Percentiles rank a stretch among this genome's conserved stretches.
Evolutionary conservation across 805 yeast species (phyloP).

Genomic region (Lipomyces sp.): DNA sequence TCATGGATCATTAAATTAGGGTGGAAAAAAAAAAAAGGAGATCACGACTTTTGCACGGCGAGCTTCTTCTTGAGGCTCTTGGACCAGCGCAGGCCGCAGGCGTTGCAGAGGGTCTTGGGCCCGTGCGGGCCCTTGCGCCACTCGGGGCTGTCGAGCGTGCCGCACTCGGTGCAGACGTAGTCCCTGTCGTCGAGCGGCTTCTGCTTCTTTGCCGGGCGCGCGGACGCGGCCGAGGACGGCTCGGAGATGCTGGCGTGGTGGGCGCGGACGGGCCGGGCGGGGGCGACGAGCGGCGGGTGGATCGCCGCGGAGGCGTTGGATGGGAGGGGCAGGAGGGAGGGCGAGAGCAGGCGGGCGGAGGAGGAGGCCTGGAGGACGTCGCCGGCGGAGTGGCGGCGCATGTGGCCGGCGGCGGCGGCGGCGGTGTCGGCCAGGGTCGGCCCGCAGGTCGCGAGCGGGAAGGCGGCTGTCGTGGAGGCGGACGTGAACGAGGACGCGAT

Average conservation of each 20-base stretch:
- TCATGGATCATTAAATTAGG: too few relatives aligned
- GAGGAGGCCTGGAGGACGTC: not conserved
- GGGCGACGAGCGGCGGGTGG: too few relatives aligned
- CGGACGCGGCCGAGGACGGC: too few relatives aligned
- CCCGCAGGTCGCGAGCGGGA: not conserved
- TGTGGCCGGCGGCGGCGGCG: conserved; percentile 4
- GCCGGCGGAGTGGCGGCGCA: conserved; percentile 12
- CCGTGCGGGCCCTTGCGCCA: conserved; percentile 93
- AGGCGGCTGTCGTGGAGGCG: not conserved
- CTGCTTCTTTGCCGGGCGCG: conserved; percentile 9
- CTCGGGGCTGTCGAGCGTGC: conserved; percentile 74
- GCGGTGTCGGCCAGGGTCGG: conserved; percentile 8
- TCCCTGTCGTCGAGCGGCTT: conserved; percentile 18
- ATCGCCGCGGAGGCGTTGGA: too few relatives aligned
- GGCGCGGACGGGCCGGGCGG: too few relatives aligned
- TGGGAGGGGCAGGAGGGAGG: too few relatives aligned
- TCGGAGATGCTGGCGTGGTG: too few relatives aligned
- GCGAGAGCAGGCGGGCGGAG: too few relatives aligned
- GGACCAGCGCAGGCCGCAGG: conserved; percentile 72
- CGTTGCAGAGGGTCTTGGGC: conserved; percentile 78
- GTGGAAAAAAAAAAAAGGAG: too few relatives aligned
- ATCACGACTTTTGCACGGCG: conserved; percentile 8
- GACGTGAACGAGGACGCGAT: not conserved
- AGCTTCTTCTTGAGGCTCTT: conserved; percentile 36
- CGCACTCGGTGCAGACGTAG: conserved; percentile 63